Evolutionary conservation across 805 yeast species (phyloP).

Genomic region (Saccharomycopsis oosterbeekiorum): DNA sequence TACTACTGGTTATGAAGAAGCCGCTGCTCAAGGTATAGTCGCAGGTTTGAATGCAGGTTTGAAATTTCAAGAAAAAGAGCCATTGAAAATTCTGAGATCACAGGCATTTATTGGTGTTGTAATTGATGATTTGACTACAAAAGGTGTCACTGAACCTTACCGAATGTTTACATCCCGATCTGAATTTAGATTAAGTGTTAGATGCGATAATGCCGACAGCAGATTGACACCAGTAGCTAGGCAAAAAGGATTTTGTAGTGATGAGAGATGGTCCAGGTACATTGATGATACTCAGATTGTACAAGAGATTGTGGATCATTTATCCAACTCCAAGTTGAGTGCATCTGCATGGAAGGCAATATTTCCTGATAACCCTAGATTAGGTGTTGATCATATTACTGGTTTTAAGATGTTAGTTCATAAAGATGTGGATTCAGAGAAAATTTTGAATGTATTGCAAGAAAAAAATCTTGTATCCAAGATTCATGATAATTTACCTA

Average conservation of each 20-base stretch:
- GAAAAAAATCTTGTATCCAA: slow-evolving; percentile 21
- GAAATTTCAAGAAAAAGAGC: slow-evolving; percentile 29
- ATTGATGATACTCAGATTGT: slow-evolving; percentile 34
- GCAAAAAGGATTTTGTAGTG: slow-evolving; percentile 54
- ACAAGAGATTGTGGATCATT: slow-evolving; percentile 33
- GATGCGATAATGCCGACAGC: slow-evolving; percentile 91
- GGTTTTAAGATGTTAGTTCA: slow-evolving; percentile 52
- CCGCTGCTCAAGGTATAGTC: slow-evolving; percentile 90
- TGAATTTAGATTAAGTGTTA: slow-evolving; percentile 79
- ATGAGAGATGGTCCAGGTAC: slow-evolving; percentile 44
- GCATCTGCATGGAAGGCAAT: slow-evolving; percentile 54
- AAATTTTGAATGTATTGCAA: slow-evolving; percentile 24
- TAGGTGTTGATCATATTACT: slow-evolving; percentile 35
- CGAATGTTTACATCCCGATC: slow-evolving; percentile 96
- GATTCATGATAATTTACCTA: slow-evolving; percentile 26
- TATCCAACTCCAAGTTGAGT: slow-evolving; percentile 38
- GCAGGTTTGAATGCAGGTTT: slow-evolving; percentile 96
- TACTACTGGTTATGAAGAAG: slow-evolving; percentile 98
- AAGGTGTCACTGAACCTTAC: slow-evolving; percentile 95
- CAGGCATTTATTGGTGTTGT: slow-evolving; percentile 90
- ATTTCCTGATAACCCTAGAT: slow-evolving; percentile 7
- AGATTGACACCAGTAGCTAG: slow-evolving; percentile 68
- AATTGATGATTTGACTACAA: slow-evolving; percentile 87
- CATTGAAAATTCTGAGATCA: slow-evolving; percentile 53
- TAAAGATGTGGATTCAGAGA: slow-evolving; percentile 2